A percentile compares a stretch with the other conserved stretches of the same genome.
Conservation (phyloP, 306 rosid genomes). For the Ammopiptanthus mongolicus region DNA sequence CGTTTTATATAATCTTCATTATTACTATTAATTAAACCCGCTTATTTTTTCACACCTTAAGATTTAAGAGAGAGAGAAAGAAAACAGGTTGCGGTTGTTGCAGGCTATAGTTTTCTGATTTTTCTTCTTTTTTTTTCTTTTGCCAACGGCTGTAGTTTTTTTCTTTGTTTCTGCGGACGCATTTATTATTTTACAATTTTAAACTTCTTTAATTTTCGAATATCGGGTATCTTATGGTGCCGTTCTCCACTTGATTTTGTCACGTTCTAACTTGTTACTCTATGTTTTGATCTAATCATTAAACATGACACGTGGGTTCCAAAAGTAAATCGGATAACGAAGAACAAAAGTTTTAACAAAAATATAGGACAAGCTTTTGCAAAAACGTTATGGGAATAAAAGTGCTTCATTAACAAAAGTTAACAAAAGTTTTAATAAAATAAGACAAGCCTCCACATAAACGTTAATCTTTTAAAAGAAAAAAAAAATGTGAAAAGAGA, state of each 20-base stretch:
- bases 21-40: too few relatives aligned
- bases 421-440: too few relatives aligned
- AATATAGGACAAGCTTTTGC: neutral
- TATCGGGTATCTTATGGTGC: neutral
- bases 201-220: neutral
- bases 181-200: neutral
- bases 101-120: too few relatives aligned
- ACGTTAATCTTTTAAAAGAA: neutral
- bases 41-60: too few relatives aligned
- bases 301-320: constrained; percentile 19
- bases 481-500: neutral
- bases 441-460: neutral
- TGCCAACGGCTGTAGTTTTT: neutral
- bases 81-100: neutral
- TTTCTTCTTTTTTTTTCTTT: too few relatives aligned
- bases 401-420: too few relatives aligned
- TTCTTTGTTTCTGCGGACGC: neutral
- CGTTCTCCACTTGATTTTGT: neutral
- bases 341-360: neutral
- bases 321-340: neutral
- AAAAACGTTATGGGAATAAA: neutral
- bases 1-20: too few relatives aligned
- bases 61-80: too few relatives aligned
- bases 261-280: neutral
- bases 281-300: constrained; percentile 22